Percentiles rank a stretch among this genome's conserved stretches.
Conservation (phyloP, 306 rosid genomes). For the Arachis hypogaea region DNA sequence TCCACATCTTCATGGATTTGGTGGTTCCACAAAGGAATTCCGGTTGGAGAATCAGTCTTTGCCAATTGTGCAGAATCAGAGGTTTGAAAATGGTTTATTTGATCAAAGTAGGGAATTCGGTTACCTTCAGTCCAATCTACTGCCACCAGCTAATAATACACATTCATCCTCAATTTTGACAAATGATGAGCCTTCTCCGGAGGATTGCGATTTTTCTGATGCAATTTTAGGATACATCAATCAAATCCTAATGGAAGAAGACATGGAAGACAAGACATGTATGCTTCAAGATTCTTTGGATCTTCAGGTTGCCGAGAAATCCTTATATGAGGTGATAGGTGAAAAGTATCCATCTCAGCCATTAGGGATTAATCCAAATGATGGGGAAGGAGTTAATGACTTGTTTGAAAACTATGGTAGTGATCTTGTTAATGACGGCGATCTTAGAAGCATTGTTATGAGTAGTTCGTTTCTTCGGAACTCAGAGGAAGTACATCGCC, state of each 20-base stretch:
- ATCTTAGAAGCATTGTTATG: conserved; percentile 42
- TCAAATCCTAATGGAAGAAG: conserved; percentile 98
- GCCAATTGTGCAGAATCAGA: conserved; percentile 49
- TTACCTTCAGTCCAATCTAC: conserved; percentile 49
- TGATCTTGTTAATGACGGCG: conserved; percentile 46
- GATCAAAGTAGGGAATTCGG: conserved; percentile 48
- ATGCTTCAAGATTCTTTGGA: conserved; percentile 91
- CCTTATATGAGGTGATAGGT: conserved; percentile 88
- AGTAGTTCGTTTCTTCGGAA: conserved; percentile 39
- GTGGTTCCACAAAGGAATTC: conserved; percentile 51
- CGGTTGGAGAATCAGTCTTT: conserved; percentile 53
- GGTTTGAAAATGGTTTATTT: conserved; percentile 44
- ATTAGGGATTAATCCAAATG: conserved; percentile 45
- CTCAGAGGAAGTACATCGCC: conserved; percentile 44
- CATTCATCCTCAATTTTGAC: conserved; percentile 49
- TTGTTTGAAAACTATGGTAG: conserved; percentile 39
- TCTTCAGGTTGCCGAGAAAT: conserved; percentile 90
- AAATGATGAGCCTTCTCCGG: conserved; percentile 70
- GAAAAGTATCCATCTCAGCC: conserved; percentile 80
- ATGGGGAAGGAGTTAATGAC: conserved; percentile 43
- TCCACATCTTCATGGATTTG: conserved; percentile 45
- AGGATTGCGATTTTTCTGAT: conserved; percentile 95
- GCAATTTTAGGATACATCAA: conserved; percentile 71
- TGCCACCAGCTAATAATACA: conserved; percentile 40
- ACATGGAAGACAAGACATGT: conserved; percentile 82